Evolutionary conservation across 1,139 yeast species (phyloP), one percentile per base, ranked within the genome.

Genomic region (Wickerhamiella infanticola): DNA sequence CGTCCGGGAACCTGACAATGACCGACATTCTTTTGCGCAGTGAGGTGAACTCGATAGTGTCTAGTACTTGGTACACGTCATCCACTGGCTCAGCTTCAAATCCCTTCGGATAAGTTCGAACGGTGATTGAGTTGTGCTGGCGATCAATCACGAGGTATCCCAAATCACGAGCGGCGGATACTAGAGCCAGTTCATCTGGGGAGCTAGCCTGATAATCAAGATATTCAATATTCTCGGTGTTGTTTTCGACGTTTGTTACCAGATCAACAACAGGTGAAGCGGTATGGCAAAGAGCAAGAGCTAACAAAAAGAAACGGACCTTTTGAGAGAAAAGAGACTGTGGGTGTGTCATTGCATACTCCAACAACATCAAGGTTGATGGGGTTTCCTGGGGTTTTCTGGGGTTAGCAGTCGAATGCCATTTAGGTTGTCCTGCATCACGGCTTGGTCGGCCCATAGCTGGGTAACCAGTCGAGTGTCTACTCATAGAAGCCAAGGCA

Each of bases 101-200:
- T 0, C 97, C 97, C n/a, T 78, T 57, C 0, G 97, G 96, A 58
- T 80, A 90, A 0, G 88, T 77, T 53, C 88, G 79, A 18, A 93
- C 64, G 0, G 79, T 74, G 41, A 90, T 61, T 1, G 64, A 62
- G 47, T 72, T 73, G 43, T 76, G 75, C 48, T 75, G 75, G 47
- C 84, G 75, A 50, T 84, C 86, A 50, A 69, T 72, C 6, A 86
- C 81, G 27, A 88, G 79, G 60, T 70, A 93, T 0, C 98, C 98
- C 68, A 90, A 70, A 59, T 90, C 98, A 53, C 95, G 71, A 0
- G 98, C 98, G 1, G 97, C 98, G 48, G 81, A 77, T 2, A 90
- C 90, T 39, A 90, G 68, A 0, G 99, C 98, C 46, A 88, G 64
- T 60, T 90, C 99, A 65, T 90, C 98, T 0, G 98, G 98, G 0